Conservation (phyloP, 257 asterid species). For the Agastache rugosa region DNA sequence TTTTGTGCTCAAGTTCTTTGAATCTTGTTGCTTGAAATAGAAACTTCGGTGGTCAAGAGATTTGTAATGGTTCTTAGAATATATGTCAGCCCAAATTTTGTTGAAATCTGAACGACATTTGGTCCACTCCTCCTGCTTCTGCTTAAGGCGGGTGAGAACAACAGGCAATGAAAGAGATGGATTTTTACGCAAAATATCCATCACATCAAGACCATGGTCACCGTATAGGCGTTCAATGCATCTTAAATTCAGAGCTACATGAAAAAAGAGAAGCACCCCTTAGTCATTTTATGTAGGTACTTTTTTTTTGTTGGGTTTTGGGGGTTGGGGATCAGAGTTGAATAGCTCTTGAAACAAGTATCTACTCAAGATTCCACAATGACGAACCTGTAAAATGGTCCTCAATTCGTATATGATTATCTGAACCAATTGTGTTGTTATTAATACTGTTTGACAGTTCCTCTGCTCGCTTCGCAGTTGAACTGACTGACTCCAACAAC, state of each 20-base stretch:
- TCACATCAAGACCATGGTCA: constrained; percentile 94
- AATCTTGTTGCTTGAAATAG: constrained; percentile 76
- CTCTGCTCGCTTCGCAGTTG: constrained; percentile 81
- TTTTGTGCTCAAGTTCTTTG: constrained; percentile 69
- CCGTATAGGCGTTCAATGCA: constrained; percentile 94
- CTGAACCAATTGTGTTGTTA: constrained; percentile 61
- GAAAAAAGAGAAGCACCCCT: constrained; percentile 20
- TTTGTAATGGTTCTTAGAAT: constrained; percentile 69
- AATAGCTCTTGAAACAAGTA: constrained; percentile 5
- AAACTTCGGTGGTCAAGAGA: constrained; percentile 76
- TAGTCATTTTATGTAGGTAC: constrained; percentile 13
- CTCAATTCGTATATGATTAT: constrained; percentile 59
- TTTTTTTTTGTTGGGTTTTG: not conserved
- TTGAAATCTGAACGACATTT: constrained; percentile 66
- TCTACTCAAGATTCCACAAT: constrained; percentile 27
- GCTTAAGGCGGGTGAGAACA: constrained; percentile 81
- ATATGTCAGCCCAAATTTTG: constrained; percentile 74
- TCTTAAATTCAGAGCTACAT: constrained; percentile 74
- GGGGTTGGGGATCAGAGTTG: not conserved
- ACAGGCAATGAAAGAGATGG: constrained; percentile 79
- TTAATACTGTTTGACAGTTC: constrained; percentile 65
- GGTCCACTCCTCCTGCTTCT: constrained; percentile 95
- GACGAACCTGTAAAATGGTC: constrained; percentile 84
- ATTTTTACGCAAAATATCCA: constrained; percentile 85
- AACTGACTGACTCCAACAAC: constrained; percentile 83